Conservation (phyloP, 1,139 yeast species). For the Wickerhamomyces sp. region DNA sequence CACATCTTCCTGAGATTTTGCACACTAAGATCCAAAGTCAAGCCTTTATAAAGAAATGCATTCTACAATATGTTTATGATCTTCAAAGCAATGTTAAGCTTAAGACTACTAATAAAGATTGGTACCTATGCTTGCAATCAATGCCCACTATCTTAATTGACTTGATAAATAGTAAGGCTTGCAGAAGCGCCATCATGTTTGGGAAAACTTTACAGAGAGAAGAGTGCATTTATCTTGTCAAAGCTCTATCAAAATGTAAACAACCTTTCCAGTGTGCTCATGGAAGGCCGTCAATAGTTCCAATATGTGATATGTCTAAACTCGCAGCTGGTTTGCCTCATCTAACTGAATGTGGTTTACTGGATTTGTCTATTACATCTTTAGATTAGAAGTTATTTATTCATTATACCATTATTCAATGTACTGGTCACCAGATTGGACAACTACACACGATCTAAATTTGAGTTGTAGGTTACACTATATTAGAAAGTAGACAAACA, state of each 20-base stretch:
- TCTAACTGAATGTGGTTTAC: no score
- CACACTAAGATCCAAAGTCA: conserved; percentile 28
- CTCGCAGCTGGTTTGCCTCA: no score
- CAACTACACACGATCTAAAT: no score
- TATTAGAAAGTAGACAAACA: no score
- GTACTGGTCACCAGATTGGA: no score
- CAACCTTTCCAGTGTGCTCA: conserved; percentile 84
- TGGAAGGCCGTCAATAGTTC: conserved; percentile 74
- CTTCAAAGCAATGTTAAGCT: conserved; percentile 26
- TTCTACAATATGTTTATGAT: conserved; percentile 42
- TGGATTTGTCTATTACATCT: no score
- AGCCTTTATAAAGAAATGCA: conserved; percentile 29
- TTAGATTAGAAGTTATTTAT: no score
- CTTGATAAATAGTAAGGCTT: conserved; percentile 57
- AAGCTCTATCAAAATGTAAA: conserved; percentile 41
- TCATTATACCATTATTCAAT: no score
- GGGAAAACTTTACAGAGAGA: conserved; percentile 46
- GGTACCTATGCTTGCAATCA: conserved; percentile 31
- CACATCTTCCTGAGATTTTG: conserved; percentile 41
- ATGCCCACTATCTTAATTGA: conserved; percentile 50
- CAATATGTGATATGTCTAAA: conserved; percentile 34
- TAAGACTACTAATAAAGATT: conserved; percentile 14
- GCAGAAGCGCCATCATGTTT: conserved; percentile 70
- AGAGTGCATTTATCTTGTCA: conserved; percentile 44
- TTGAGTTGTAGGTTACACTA: no score